Evolutionary conservation across 2,329 filamentous ascomycete genomes (phyloP).

Genomic region (Aureobasidium melanogenum): DNA sequence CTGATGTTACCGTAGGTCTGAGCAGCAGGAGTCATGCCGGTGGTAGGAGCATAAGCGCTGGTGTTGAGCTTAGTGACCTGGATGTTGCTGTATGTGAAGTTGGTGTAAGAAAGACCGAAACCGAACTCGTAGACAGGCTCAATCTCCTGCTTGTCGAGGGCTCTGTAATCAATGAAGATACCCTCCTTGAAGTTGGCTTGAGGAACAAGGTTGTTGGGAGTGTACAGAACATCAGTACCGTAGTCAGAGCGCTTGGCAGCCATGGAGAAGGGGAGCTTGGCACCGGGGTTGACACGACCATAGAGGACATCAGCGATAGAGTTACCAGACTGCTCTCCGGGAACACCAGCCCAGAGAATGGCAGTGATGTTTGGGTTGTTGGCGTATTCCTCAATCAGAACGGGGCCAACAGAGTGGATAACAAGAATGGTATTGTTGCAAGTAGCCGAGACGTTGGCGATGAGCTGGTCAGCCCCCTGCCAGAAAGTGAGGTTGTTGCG

Average conservation of each 20-base stretch:
- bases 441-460: slow-evolving; percentile 64
- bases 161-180: slow-evolving; percentile 67
- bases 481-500: slow-evolving; percentile 40
- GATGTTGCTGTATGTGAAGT: slow-evolving; percentile 60
- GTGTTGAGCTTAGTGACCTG: slow-evolving; percentile 39
- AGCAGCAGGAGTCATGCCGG: slow-evolving; percentile 52
- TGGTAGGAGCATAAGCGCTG: slow-evolving; percentile 48
- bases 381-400: slow-evolving; percentile 64
- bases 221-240: slow-evolving; percentile 53
- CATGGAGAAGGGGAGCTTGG: slow-evolving; percentile 69
- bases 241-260: slow-evolving; percentile 58
- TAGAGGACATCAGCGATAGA: slow-evolving; percentile 69
- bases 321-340: slow-evolving; percentile 73
- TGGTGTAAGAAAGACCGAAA: slow-evolving; percentile 68
- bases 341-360: slow-evolving; percentile 68
- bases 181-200: slow-evolving; percentile 66
- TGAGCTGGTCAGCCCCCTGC: slow-evolving; percentile 39
- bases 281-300: slow-evolving; percentile 64
- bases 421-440: slow-evolving; percentile 84
- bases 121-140: slow-evolving; percentile 70
- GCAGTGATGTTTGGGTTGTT: slow-evolving; percentile 67
- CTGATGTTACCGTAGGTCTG: slow-evolving; percentile 47
- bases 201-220: slow-evolving; percentile 59
- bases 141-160: slow-evolving; percentile 56
- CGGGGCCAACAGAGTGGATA: slow-evolving; percentile 73